phyloP scores from a whole-genome alignment of 768 basidiomycete genomes.

The Kwoniella europaea region DNA sequence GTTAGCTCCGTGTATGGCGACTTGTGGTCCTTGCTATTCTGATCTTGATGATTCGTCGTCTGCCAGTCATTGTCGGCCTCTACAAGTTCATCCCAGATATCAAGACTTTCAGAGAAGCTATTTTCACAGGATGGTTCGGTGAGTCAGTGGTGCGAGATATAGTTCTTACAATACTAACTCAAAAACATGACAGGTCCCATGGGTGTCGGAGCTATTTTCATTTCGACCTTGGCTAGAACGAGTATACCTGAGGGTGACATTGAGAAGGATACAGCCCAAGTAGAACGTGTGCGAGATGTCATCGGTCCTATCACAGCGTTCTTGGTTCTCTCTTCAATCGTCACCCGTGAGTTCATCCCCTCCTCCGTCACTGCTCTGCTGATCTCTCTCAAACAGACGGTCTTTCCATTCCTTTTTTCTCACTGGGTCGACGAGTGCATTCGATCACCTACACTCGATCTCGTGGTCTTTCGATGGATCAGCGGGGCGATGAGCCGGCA shows the following conservation, averaged over 20 bases:
- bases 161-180: background rate
- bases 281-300: constrained; percentile 69
- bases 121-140: constrained; percentile 95
- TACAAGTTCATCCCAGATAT: constrained; percentile 96
- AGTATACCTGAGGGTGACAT: constrained; percentile 54
- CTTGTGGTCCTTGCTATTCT: constrained; percentile 80
- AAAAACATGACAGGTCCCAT: constrained; percentile 63
- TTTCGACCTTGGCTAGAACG: constrained; percentile 61
- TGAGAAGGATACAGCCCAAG: constrained; percentile 65
- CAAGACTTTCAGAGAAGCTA: constrained; percentile 88
- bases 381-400: constrained; percentile 64
- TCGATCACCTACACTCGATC: constrained; percentile 90
- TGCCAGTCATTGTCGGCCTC: constrained; percentile 80
- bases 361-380: background rate
- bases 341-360: constrained; percentile 59
- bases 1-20: constrained; percentile 73
- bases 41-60: constrained; percentile 77
- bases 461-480: constrained; percentile 66
- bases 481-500: constrained; percentile 65
- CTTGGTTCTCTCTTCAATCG: constrained; percentile 89
- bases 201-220: constrained; percentile 97
- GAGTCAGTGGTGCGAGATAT: constrained; percentile 66
- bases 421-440: constrained; percentile 88
- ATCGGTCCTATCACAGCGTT: constrained; percentile 95
- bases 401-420: constrained; percentile 91